These are phyloP conservation scores for Trifolium fragiferum DNA, from an alignment of 306 rosid species.

Conservation along the genomic window DNA sequence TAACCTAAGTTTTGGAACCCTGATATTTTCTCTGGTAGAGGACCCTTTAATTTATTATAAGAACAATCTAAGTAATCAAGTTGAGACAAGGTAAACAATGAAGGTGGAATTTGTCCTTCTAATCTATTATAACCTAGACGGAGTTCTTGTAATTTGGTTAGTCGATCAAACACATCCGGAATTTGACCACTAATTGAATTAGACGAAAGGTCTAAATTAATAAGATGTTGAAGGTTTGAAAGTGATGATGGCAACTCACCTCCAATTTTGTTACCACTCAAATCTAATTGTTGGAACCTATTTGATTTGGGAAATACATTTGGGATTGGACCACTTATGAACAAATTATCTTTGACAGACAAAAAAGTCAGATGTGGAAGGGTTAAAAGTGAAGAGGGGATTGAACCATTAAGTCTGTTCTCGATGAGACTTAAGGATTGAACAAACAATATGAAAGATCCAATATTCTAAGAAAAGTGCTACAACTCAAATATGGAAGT, in stretches of 20 bases:
- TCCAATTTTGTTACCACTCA: not conserved
- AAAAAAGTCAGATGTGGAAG: not conserved
- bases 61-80: not conserved
- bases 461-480: not conserved
- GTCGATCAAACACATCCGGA: not conserved
- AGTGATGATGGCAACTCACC: not conserved
- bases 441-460: not conserved
- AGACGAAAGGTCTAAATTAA: not conserved
- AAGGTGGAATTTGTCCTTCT: not conserved
- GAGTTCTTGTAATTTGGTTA: not conserved
- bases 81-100: not conserved
- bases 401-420: not conserved
- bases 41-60: conserved; percentile 1
- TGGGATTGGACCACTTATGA: not conserved
- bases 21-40: not conserved
- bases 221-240: not conserved
- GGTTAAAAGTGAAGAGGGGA: not conserved
- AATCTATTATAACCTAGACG: not conserved
- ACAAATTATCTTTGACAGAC: not conserved
- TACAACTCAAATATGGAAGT: conserved; percentile 18
- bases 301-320: not conserved
- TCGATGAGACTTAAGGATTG: not conserved
- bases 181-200: not conserved
- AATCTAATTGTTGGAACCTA: not conserved
- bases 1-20: not conserved